phyloP scores from a whole-genome alignment of 2,329 filamentous ascomycete species.

The Colletotrichum plurivorum region DNA sequence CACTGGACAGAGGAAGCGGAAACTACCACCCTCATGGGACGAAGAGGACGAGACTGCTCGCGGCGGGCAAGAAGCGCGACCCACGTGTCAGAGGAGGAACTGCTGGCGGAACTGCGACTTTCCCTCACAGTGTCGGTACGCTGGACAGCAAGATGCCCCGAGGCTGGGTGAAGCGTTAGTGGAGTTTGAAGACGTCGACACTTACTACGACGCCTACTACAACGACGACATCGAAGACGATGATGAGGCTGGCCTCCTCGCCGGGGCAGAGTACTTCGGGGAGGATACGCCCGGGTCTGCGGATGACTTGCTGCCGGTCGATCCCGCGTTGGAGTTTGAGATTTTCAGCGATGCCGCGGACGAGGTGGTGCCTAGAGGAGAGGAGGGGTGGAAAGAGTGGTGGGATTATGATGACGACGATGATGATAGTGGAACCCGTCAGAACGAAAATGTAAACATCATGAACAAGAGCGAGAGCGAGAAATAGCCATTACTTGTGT shows the following conservation, averaged over 20 bases:
- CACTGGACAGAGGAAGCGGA: background rate
- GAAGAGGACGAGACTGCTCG: background rate
- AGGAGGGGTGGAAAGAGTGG: constrained; percentile 1
- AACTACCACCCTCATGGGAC: background rate
- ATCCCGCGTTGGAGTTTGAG: background rate
- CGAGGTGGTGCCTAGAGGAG: background rate
- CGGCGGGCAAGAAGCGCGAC: no score
- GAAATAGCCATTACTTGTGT: no score
- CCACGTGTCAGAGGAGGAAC: background rate
- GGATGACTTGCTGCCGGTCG: background rate
- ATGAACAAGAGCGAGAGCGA: background rate
- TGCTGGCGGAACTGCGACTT: constrained; percentile 27
- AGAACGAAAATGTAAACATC: background rate
- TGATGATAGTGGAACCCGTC: background rate
- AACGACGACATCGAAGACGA: background rate
- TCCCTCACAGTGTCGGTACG: constrained; percentile 21
- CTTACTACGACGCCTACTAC: no score
- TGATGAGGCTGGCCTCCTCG: background rate
- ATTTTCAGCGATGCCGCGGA: background rate
- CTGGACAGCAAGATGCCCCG: background rate
- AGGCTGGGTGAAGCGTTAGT: no score
- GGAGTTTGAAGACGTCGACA: no score
- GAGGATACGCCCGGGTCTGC: background rate
- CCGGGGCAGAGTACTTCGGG: background rate
- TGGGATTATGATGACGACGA: background rate